These are phyloP conservation scores for Trypanosoma vivax DNA, from an alignment of 208 protist genomes.

Conservation along the genomic window DNA sequence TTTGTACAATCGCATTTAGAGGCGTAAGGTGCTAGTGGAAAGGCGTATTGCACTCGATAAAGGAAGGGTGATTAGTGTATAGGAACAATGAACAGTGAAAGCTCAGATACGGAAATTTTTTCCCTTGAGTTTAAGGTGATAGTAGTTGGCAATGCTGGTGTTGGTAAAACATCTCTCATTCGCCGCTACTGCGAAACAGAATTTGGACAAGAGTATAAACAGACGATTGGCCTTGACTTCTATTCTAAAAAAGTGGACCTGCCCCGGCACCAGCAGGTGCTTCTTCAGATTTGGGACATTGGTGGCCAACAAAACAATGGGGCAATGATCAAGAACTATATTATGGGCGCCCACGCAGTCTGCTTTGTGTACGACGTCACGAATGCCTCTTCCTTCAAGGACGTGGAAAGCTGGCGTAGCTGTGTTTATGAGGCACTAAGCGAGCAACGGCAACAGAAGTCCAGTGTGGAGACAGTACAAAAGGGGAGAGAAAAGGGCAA, in stretches of 20 bases:
- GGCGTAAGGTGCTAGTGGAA: too few relatives aligned
- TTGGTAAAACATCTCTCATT: slow-evolving; percentile 92
- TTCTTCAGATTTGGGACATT: slow-evolving; percentile 94
- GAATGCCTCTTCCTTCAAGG: slow-evolving; percentile 85
- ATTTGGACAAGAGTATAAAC: slow-evolving; percentile 89
- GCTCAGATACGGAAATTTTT: slow-evolving; percentile 34
- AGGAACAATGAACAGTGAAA: slow-evolving; percentile 64
- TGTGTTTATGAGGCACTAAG: slow-evolving; percentile 27
- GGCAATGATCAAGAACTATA: slow-evolving; percentile 93
- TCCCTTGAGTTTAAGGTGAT: slow-evolving; percentile 60
- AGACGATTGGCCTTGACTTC: slow-evolving; percentile 95
- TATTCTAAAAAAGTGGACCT: slow-evolving; percentile 89
- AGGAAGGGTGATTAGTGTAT: neutral
- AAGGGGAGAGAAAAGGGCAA: neutral
- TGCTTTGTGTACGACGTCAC: slow-evolving; percentile 93
- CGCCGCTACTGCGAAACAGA: slow-evolving; percentile 78
- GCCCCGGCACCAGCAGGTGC: slow-evolving; percentile 48
- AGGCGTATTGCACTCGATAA: too few relatives aligned
- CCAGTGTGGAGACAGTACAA: too few relatives aligned
- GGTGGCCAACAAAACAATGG: slow-evolving; percentile 91
- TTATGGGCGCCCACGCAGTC: slow-evolving; percentile 87
- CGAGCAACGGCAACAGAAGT: slow-evolving; percentile 1
- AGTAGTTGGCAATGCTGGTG: slow-evolving; percentile 77
- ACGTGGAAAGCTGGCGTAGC: slow-evolving; percentile 88
- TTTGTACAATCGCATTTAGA: too few relatives aligned